Evolutionary conservation across 768 basidiomycete species (phyloP), one percentile per base, ranked within the genome.

Genomic region (Pulveroboletus sp.): DNA sequence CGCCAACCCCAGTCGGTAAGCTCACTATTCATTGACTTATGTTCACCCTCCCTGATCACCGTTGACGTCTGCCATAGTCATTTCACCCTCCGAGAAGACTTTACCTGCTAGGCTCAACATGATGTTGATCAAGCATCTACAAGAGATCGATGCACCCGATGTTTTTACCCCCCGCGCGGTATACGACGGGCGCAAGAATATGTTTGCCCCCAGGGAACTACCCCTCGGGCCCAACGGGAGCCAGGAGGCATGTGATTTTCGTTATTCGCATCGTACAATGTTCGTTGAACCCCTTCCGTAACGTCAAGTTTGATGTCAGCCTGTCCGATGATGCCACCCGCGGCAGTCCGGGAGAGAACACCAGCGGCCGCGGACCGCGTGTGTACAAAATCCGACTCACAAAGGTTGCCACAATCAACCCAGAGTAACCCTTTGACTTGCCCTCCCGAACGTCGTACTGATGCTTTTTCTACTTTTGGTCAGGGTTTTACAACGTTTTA

Each of bases 161-260:
- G 70, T 87, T 19, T 92, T 92, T 60, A 87, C 79, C 3, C 87
- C 86, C 10, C 79, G 75, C 13, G 84, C 75, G 16, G 88, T 80
- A 2, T 91, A 90, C 51, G 90, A 91, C 49, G 89, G 89, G 0
- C 75, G 86, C 35, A 91, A 90, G 66, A 91, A 90, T 52, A 64
- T 83, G 40, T 92, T 87, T 57, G 74, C 84, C 20, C 68, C 80
- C 13, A 72, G 77, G 33, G 73, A 77, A 48, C 72, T 90, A 9
- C 79, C 82, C 0, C 81, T 92, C 33, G 79, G 78, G 24, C 74
- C 72, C 2, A 64, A 57, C 1, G 69, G 73, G 17, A 73, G 71
- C 7, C 75, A 76, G 52, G 85, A 82, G 69, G 85, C 78, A 56
- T 53, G 69, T 64, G 9, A 39, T 43, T 5, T 51, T 37, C 5